Percentiles rank a stretch among this genome's conserved stretches.
These are phyloP conservation scores for Cladosporium sp. DNA, from an alignment of 2,329 filamentous ascomycete genomes.

Conservation along the genomic window DNA sequence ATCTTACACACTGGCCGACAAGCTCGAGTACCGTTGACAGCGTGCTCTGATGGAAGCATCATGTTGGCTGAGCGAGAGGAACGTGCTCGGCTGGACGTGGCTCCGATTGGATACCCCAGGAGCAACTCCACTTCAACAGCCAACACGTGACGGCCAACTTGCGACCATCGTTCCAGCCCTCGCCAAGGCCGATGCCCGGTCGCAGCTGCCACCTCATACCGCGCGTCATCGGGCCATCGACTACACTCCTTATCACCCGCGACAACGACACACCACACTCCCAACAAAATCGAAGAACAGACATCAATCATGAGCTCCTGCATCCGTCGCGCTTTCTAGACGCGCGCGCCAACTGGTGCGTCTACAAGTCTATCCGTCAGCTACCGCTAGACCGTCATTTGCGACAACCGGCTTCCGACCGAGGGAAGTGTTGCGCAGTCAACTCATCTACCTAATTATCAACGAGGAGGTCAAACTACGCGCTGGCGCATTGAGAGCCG, in stretches of 20 bases:
- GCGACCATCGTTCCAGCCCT: slow-evolving; percentile 1
- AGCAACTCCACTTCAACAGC: not conserved
- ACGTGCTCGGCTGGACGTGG: slow-evolving; percentile 1
- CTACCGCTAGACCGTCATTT: slow-evolving; percentile 13
- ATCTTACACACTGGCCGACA: not conserved
- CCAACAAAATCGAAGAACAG: not conserved
- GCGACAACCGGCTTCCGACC: slow-evolving; percentile 31
- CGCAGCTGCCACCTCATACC: slow-evolving; percentile 11
- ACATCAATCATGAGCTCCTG: slow-evolving; percentile 10
- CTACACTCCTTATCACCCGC: slow-evolving; percentile 16
- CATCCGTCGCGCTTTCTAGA: slow-evolving; percentile 27
- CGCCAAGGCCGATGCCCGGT: slow-evolving; percentile 8
- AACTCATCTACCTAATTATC: slow-evolving; percentile 1
- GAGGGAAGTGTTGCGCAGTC: slow-evolving; percentile 28
- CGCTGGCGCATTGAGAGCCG: not conserved
- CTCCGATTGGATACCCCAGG: slow-evolving; percentile 12
- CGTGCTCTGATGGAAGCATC: slow-evolving; percentile 6
- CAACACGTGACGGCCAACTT: slow-evolving; percentile 9
- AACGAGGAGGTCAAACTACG: not conserved
- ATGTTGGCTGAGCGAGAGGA: slow-evolving; percentile 1
- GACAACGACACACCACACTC: slow-evolving; percentile 10
- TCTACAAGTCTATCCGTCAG: slow-evolving; percentile 10
- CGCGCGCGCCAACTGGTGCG: slow-evolving; percentile 20
- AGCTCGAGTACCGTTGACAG: not conserved
- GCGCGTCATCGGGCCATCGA: slow-evolving; percentile 12